These are phyloP conservation scores for Chaetothyriales sp. DNA, from an alignment of 2,329 filamentous ascomycete genomes.

Conservation along the genomic window DNA sequence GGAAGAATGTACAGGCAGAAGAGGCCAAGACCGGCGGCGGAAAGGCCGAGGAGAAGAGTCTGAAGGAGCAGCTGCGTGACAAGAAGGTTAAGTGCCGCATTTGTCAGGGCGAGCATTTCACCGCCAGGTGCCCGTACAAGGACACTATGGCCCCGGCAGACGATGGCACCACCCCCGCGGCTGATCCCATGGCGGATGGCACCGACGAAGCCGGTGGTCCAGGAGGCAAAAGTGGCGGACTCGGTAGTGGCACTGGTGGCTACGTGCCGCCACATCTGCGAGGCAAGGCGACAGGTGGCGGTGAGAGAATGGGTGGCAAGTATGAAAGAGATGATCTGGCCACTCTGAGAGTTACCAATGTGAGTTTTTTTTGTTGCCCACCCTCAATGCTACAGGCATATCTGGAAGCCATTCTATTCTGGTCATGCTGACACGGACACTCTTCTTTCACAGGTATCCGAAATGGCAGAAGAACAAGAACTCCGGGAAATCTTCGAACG, in stretches of 20 bases:
- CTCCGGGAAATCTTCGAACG: conserved; percentile 96
- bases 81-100: conserved; percentile 99
- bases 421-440: not conserved
- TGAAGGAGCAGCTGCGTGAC: conserved; percentile 68
- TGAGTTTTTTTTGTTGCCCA: conserved; percentile 38
- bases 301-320: conserved; percentile 83
- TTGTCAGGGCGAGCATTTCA: conserved; percentile 98
- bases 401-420: not conserved
- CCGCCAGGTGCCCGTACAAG: conserved; percentile 97
- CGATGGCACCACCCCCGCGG: conserved; percentile 26
- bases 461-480: conserved; percentile 92
- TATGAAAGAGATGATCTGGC: conserved; percentile 94
- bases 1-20: conserved; percentile 78
- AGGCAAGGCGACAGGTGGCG: conserved; percentile 36
- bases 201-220: conserved; percentile 30
- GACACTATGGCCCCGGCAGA: conserved; percentile 80
- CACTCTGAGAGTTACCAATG: conserved; percentile 94
- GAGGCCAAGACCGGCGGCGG: conserved; percentile 36
- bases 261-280: conserved; percentile 93
- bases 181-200: conserved; percentile 29
- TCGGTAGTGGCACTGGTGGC: conserved; percentile 57
- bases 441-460: conserved; percentile 54
- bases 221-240: conserved; percentile 39
- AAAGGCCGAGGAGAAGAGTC: conserved; percentile 53
- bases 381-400: conserved; percentile 1